Conservation (phyloP, 495 filamentous ascomycete species). For the Letharia columbiana region DNA sequence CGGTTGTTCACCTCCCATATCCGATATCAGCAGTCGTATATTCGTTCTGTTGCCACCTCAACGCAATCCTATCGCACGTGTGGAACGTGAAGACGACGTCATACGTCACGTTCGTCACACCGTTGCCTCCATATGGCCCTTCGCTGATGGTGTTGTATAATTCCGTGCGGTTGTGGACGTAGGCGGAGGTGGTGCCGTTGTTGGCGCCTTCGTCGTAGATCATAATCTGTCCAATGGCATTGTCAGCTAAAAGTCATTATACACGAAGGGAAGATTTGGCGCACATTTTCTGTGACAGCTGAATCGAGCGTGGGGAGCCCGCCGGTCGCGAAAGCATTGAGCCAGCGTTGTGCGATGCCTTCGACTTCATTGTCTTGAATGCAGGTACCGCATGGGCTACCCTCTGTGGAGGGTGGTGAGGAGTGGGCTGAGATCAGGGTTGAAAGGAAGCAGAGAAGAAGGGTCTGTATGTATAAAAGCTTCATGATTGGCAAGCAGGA, state of each 20-base stretch:
- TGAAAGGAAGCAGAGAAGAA: neutral
- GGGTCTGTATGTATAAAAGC: neutral
- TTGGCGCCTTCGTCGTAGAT: slow-evolving; percentile 20
- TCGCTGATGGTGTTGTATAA: slow-evolving; percentile 15
- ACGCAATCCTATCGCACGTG: slow-evolving; percentile 18
- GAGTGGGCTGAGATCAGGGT: neutral
- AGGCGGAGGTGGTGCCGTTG: slow-evolving; percentile 15
- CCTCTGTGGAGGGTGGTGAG: neutral
- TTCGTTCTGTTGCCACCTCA: slow-evolving; percentile 21
- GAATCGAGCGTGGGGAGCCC: slow-evolving; percentile 12
- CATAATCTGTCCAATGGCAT: slow-evolving; percentile 10
- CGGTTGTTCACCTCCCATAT: slow-evolving; percentile 16
- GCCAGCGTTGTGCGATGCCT: slow-evolving; percentile 18
- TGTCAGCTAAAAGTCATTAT: neutral
- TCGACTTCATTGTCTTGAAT: slow-evolving; percentile 13
- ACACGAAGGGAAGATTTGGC: neutral
- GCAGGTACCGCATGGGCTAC: slow-evolving; percentile 7
- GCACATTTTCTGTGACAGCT: slow-evolving; percentile 16
- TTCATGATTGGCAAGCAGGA: neutral
- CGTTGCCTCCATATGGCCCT: slow-evolving; percentile 15
- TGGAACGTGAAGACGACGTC: slow-evolving; percentile 21
- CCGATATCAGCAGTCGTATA: slow-evolving; percentile 16
- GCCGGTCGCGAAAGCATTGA: slow-evolving; percentile 18
- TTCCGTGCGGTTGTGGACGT: slow-evolving; percentile 14
- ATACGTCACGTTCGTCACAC: slow-evolving; percentile 19